Percentiles rank a stretch among this genome's conserved stretches.
These are phyloP conservation scores for Blastobotrys mokoenaii DNA, from an alignment of 805 yeast genomes.

Conservation along the genomic window DNA sequence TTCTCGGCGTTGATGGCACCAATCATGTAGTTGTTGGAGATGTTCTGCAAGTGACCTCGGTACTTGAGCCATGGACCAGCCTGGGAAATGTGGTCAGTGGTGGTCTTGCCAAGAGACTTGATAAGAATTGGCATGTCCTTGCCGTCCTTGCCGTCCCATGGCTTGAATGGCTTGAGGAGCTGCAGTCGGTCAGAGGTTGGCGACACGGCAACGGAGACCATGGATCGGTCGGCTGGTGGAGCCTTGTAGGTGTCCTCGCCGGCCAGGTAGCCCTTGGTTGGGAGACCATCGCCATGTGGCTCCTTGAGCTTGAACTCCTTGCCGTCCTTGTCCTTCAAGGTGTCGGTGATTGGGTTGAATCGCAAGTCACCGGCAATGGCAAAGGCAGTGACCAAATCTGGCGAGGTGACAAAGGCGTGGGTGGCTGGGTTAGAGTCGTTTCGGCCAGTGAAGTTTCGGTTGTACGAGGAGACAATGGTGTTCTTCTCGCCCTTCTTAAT, in stretches of 20 bases:
- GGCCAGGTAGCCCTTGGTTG: constrained; percentile 78
- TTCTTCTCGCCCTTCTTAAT: constrained; percentile 90
- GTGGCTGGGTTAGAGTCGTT: constrained; percentile 97
- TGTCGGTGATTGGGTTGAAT: constrained; percentile 91
- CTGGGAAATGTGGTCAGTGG: constrained; percentile 98
- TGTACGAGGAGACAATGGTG: constrained; percentile 94
- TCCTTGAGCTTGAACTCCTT: constrained; percentile 81
- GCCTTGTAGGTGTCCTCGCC: constrained; percentile 97
- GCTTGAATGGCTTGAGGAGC: constrained; percentile 82
- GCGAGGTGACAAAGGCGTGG: constrained; percentile 94
- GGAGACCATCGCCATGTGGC: constrained; percentile 88
- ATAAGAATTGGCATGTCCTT: constrained; percentile 82
- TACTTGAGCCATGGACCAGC: constrained; percentile 99
- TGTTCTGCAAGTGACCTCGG: constrained; percentile 99
- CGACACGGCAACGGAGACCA: constrained; percentile 65
- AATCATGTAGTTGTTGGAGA: constrained; percentile 98
- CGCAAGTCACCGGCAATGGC: constrained; percentile 94
- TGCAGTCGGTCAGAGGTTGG: constrained; percentile 97
- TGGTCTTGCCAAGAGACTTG: constrained; percentile 95
- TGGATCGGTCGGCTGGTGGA: constrained; percentile 80
- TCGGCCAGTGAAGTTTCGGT: constrained; percentile 97
- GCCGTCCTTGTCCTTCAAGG: constrained; percentile 81
- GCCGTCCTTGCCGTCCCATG: constrained; percentile 97
- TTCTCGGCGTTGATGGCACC: constrained; percentile 98
- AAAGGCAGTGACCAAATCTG: constrained; percentile 92